A percentile compares a stretch with the other conserved stretches of the same genome.
phyloP scores from a whole-genome alignment of 169 alveolate genomes.

The Plasmodium sp. region DNA sequence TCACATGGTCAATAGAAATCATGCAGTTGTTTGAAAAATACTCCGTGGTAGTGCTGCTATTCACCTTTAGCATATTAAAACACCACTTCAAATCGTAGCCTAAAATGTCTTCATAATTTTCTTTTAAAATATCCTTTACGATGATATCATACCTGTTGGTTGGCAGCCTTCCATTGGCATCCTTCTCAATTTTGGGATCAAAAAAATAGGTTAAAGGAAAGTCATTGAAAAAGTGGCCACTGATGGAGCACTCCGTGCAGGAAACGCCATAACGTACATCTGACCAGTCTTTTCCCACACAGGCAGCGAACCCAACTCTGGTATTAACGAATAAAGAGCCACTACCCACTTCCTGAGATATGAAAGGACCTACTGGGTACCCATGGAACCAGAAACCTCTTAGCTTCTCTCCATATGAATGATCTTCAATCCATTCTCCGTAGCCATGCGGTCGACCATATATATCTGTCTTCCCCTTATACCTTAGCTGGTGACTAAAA shows the following conservation, averaged over 20 bases:
- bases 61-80: conserved; percentile 68
- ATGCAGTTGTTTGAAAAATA: conserved; percentile 43
- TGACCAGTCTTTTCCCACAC: conserved; percentile 75
- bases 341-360: conserved; percentile 91
- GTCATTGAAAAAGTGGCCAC: conserved; percentile 90
- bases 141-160: conserved; percentile 67
- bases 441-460: conserved; percentile 91
- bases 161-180: conserved; percentile 68
- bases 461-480: conserved; percentile 88
- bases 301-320: conserved; percentile 86
- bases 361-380: conserved; percentile 91
- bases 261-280: conserved; percentile 87
- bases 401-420: conserved; percentile 87
- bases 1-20: conserved; percentile 68
- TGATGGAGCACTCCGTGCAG: conserved; percentile 90
- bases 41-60: conserved; percentile 62
- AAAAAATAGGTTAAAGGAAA: conserved; percentile 88
- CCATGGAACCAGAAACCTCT: conserved; percentile 92
- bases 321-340: conserved; percentile 86
- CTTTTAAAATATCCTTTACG: conserved; percentile 66
- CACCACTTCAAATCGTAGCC: conserved; percentile 69
- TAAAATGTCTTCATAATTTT: conserved; percentile 47
- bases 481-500: conserved; percentile 87
- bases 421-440: conserved; percentile 93
- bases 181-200: conserved; percentile 78